These are phyloP conservation scores for Cubamyces sp. DNA, from an alignment of 768 basidiomycete species.

Conservation along the genomic window DNA sequence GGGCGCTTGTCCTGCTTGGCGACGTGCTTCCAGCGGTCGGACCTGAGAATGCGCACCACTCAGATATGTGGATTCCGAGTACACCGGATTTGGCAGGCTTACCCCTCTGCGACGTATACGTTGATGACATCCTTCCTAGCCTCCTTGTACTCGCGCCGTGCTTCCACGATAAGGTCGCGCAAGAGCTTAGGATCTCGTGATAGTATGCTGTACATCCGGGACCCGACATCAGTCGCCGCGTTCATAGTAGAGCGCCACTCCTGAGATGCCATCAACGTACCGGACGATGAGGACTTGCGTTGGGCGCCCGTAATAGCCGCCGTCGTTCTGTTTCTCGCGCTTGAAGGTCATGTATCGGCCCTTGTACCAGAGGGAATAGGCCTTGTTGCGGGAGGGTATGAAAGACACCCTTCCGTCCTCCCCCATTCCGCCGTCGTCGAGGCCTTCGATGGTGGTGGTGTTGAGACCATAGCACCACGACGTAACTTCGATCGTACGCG, in stretches of 20 bases:
- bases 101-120: slow-evolving; percentile 55
- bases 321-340: slow-evolving; percentile 41
- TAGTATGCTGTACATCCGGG: slow-evolving; percentile 51
- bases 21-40: slow-evolving; percentile 55
- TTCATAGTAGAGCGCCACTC: neutral
- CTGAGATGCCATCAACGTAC: slow-evolving; percentile 37
- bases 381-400: slow-evolving; percentile 45
- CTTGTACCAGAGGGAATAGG: slow-evolving; percentile 54
- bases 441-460: neutral
- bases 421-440: slow-evolving; percentile 11
- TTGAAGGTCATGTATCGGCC: slow-evolving; percentile 35
- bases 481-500: slow-evolving; percentile 29
- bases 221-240: too few relatives aligned
- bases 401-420: slow-evolving; percentile 34
- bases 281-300: slow-evolving; percentile 47
- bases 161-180: slow-evolving; percentile 57
- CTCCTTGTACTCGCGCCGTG: slow-evolving; percentile 53
- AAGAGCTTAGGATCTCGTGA: slow-evolving; percentile 49
- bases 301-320: slow-evolving; percentile 37
- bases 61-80: neutral
- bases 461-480: slow-evolving; percentile 20
- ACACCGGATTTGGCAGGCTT: slow-evolving; percentile 11
- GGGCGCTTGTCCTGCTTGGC: slow-evolving; percentile 67
- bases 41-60: slow-evolving; percentile 4
- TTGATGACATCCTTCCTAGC: slow-evolving; percentile 55